phyloP scores from a whole-genome alignment of 2,329 filamentous ascomycete species.

The Xylaria sp. region DNA sequence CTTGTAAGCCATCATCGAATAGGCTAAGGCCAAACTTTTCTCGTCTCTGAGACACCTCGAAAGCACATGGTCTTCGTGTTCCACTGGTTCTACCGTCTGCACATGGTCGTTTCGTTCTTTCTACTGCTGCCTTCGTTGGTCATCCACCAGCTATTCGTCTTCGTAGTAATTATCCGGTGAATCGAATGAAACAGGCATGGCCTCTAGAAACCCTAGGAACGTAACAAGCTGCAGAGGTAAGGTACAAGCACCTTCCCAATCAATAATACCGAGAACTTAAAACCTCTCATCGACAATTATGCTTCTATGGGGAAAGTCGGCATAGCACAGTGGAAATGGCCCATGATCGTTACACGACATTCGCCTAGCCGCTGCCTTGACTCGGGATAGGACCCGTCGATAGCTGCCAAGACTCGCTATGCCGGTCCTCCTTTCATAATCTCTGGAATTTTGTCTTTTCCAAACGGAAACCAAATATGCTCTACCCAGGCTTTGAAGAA shows the following conservation, averaged over 20 bases:
- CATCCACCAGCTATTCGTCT: constrained; percentile 2
- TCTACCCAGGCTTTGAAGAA: too few species aligned
- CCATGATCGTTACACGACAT: constrained; percentile 36
- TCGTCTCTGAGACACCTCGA: constrained; percentile 18
- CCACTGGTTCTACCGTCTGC: constrained; percentile 22
- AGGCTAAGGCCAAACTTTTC: constrained; percentile 20
- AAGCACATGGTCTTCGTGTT: constrained; percentile 22
- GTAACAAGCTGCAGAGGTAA: constrained; percentile 37
- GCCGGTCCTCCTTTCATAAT: constrained; percentile 31
- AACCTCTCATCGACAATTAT: constrained; percentile 48
- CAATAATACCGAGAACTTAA: constrained; percentile 47
- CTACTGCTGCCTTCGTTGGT: constrained; percentile 25
- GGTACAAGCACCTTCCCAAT: constrained; percentile 47
- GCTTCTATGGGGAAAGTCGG: constrained; percentile 50
- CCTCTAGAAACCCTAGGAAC: constrained; percentile 40
- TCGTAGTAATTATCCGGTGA: constrained; percentile 25
- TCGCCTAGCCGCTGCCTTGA: constrained; percentile 23
- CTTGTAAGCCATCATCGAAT: constrained; percentile 21
- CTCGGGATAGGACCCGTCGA: constrained; percentile 32
- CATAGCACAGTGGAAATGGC: constrained; percentile 50
- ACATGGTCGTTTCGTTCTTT: constrained; percentile 23
- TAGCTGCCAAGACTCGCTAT: constrained; percentile 29
- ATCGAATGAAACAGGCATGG: constrained; percentile 34
- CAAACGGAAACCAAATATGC: too few species aligned
- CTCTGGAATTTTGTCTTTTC: neutral